These are phyloP conservation scores for Cryptococcus sp. DNA, from an alignment of 1,284 basidiomycete species.

Conservation along the genomic window DNA sequence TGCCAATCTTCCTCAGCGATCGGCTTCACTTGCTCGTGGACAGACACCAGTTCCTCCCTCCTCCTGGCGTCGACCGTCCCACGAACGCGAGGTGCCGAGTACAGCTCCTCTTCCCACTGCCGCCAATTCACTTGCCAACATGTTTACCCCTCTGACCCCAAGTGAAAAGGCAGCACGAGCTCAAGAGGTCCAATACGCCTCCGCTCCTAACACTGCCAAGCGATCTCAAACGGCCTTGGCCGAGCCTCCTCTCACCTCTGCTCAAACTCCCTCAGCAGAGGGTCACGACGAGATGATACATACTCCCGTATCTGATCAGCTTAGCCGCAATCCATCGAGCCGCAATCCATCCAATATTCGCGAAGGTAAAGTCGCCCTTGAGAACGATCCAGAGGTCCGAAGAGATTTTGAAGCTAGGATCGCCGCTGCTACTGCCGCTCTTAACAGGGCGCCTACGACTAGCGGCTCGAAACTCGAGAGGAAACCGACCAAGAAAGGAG, in stretches of 20 bases:
- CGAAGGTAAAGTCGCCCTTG: conserved; percentile 3
- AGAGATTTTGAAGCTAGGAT: conserved; percentile 44
- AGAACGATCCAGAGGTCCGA: conserved; percentile 31
- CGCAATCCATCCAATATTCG: background rate
- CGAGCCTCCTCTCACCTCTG: background rate
- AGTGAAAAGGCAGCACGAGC: background rate
- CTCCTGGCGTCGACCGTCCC: background rate
- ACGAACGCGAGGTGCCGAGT: conserved; percentile 6
- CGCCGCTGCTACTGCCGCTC: conserved; percentile 37
- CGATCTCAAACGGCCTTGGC: background rate
- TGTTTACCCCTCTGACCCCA: background rate
- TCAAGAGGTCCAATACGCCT: background rate
- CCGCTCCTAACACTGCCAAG: background rate
- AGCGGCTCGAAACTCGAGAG: conserved; percentile 16
- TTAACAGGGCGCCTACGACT: conserved; percentile 36
- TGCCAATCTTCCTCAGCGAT: background rate
- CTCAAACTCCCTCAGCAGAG: conserved; percentile 7
- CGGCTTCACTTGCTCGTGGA: background rate
- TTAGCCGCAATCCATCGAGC: conserved; percentile 6
- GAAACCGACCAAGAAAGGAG: conserved; percentile 28
- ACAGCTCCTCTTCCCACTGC: background rate
- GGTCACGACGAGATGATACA: conserved; percentile 9
- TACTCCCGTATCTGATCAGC: conserved; percentile 8
- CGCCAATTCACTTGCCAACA: background rate
- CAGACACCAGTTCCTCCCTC: background rate